Percentiles rank a stretch among this genome's conserved stretches.
Conservation (phyloP, 192 early-diverging fungal genomes). For the Coemansia sp. region DNA sequence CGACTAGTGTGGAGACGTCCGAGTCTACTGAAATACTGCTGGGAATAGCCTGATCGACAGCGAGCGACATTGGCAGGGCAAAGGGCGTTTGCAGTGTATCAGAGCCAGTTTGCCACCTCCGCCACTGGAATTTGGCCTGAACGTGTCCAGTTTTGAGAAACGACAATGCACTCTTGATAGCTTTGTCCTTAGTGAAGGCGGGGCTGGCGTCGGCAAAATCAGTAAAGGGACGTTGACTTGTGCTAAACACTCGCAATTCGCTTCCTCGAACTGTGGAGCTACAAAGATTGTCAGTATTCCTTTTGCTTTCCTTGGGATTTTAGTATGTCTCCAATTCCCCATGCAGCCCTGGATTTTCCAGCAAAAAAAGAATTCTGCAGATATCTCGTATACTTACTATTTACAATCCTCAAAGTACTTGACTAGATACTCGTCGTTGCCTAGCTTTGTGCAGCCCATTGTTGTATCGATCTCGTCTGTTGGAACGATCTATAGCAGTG, state of each 20-base stretch:
- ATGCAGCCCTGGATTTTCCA: no score
- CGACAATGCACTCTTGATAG: conserved; percentile 39
- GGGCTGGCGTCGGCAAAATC: conserved; percentile 42
- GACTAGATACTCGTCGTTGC: conserved; percentile 43
- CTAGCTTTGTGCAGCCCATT: conserved; percentile 46
- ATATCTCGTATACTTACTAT: conserved; percentile 31
- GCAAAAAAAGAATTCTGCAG: no score
- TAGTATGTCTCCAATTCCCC: no score
- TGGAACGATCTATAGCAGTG: conserved; percentile 48
- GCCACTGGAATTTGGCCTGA: conserved; percentile 50
- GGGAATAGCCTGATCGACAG: background rate
- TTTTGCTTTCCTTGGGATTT: no score
- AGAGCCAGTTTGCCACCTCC: conserved; percentile 42
- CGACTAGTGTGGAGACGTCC: conserved; percentile 33
- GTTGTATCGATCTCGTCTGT: conserved; percentile 53
- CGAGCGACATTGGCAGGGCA: conserved; percentile 5
- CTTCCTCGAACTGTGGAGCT: conserved; percentile 44
- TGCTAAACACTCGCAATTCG: conserved; percentile 41
- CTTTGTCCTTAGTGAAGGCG: conserved; percentile 37
- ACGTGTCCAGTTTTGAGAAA: conserved; percentile 40
- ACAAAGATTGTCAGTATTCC: background rate
- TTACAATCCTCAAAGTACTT: conserved; percentile 58
- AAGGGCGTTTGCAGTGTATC: conserved; percentile 43
- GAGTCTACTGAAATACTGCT: conserved; percentile 14
- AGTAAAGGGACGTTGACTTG: conserved; percentile 39